Evolutionary conservation across 83 land plant species (phyloP).

Genomic region (Diphasiastrum complanatum): DNA sequence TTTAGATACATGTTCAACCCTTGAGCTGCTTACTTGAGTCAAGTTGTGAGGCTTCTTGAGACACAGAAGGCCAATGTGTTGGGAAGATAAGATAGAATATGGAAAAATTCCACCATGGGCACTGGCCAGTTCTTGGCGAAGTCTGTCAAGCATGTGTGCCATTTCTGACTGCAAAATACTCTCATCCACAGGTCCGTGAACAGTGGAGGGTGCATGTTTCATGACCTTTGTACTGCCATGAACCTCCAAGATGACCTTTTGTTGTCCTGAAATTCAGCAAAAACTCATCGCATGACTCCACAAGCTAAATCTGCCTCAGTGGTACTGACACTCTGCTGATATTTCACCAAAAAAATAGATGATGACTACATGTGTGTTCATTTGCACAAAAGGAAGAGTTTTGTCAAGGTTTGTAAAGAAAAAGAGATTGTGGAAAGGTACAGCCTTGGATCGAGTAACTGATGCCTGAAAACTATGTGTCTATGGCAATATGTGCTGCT

Average conservation of each 20-base stretch:
- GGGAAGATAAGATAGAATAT: conserved; percentile 33
- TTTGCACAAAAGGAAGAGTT: too few relatives aligned
- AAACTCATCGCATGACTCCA: background rate
- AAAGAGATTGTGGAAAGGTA: too few relatives aligned
- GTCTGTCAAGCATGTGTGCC: conserved; percentile 25
- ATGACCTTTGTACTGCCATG: background rate
- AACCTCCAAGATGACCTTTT: conserved; percentile 26
- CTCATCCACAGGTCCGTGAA: background rate
- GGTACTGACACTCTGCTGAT: too few relatives aligned
- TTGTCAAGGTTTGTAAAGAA: too few relatives aligned
- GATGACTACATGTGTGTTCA: too few relatives aligned
- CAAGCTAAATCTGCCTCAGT: background rate
- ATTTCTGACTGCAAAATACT: conserved; percentile 18
- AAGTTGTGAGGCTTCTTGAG: conserved; percentile 22
- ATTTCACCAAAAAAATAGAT: too few relatives aligned
- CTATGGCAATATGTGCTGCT: too few relatives aligned
- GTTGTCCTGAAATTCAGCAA: conserved; percentile 15
- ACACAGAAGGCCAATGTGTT: conserved; percentile 29
- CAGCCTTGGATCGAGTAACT: too few relatives aligned
- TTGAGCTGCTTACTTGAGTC: conserved; percentile 20
- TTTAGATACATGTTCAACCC: background rate
- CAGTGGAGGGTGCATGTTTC: conserved; percentile 1
- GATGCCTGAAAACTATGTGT: too few relatives aligned
- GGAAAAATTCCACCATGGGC: conserved; percentile 32
- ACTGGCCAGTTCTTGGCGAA: conserved; percentile 30